Evolutionary conservation across 306 rosid genomes (phyloP).

Genomic region (Dalbergia oliveri): DNA sequence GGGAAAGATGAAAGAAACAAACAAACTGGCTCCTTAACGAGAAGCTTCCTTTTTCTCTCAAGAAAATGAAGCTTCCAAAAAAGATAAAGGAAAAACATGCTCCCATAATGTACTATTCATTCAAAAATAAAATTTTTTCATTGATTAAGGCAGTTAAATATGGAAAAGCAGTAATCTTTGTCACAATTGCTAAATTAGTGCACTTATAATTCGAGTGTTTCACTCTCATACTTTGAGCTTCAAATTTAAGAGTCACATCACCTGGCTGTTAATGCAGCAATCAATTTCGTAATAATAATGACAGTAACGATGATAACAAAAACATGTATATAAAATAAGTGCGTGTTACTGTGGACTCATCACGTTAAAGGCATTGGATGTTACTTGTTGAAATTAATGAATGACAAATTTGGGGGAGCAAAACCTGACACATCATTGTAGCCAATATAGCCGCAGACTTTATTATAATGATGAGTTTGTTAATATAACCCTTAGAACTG

Average conservation of each 20-base stretch:
- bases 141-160: neutral
- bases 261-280: neutral
- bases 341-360: too few species aligned
- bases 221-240: neutral
- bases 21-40: too few species aligned
- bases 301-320: neutral
- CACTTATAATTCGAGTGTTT: neutral
- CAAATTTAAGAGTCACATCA: neutral
- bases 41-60: neutral
- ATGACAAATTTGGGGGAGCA: neutral
- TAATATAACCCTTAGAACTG: too few species aligned
- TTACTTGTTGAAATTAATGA: neutral
- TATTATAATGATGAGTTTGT: neutral
- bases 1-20: too few species aligned
- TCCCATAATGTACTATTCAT: too few species aligned
- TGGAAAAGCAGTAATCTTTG: neutral
- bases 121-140: too few species aligned
- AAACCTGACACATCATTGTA: neutral
- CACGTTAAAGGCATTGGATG: neutral
- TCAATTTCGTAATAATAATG: neutral
- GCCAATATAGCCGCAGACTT: too few species aligned
- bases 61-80: neutral
- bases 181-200: neutral
- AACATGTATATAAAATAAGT: neutral
- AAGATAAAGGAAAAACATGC: neutral